These are phyloP conservation scores for Ophiostoma sp. DNA, from an alignment of 2,329 filamentous ascomycete species.

Conservation along the genomic window DNA sequence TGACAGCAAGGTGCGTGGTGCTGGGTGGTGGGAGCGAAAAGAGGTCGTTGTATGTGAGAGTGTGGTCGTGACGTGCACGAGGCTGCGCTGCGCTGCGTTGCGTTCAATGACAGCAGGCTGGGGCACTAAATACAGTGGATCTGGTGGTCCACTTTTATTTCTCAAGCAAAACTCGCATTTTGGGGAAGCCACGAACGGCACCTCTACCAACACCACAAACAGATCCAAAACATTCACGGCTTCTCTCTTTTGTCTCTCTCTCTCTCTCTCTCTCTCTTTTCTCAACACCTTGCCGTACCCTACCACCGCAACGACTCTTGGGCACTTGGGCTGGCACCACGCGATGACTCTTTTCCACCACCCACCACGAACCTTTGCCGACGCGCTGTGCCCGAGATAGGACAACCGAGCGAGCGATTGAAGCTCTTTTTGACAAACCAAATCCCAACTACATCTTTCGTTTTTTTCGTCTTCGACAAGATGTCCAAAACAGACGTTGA, in stretches of 20 bases:
- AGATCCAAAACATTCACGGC: background rate
- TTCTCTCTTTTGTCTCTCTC: too few relatives aligned
- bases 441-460: too few relatives aligned
- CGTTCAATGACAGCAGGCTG: background rate
- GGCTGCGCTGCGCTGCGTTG: background rate
- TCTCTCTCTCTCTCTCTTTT: background rate
- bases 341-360: constrained; percentile 9
- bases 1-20: background rate
- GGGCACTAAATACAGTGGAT: background rate
- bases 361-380: constrained; percentile 9
- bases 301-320: background rate
- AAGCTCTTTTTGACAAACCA: background rate
- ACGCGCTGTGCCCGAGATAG: constrained; percentile 23
- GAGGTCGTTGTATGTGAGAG: background rate
- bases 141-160: constrained; percentile 1
- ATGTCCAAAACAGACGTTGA: background rate
- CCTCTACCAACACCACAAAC: background rate
- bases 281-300: background rate
- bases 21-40: background rate
- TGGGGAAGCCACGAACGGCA: background rate
- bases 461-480: background rate
- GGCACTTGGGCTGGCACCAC: background rate
- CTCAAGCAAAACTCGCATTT: background rate
- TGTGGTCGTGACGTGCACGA: background rate
- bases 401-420: background rate